Evolutionary conservation across 768 basidiomycete genomes (phyloP), one percentile per base, ranked within the genome.

Genomic region (Suillus decipiens): DNA sequence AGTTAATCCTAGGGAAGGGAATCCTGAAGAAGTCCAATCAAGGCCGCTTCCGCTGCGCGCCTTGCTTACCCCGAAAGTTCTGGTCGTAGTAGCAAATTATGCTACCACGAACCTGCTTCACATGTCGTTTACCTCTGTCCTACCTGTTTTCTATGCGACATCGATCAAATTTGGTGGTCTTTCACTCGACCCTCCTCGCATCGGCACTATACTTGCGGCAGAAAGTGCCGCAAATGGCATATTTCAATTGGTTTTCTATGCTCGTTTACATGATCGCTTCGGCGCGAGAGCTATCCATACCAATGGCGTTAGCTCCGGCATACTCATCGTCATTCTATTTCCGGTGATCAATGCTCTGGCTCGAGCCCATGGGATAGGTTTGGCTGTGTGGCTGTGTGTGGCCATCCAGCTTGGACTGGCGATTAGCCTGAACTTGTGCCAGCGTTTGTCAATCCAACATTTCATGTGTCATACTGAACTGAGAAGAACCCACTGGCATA

Each of bases 211-310:
- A 28, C 47, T 77, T 42, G 69, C 69, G 1, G 31, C 63, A 12
- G 57, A 68, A 41, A 79, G 76, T 4, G 28, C 28, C 28, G 28
- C 28, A 2, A 1, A 28, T 11, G 78, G 89, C 2, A 4, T 83
- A 15, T 76, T 88, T 67, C 87, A 90, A 71, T 77, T 85, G 19
- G 76, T 86, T 57, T 85, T 84, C 76, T 92, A 90, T 67, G 80
- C 87, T 24, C 73, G 69, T 41, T 74, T 88, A 28, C 79, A 87
- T 59, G 80, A 84, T 43, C 75, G 76, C 8, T 83, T 81, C 60
- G 91, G 91, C 4, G 81, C 87, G 15, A 3, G 15, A 15, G 14
- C 48, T 2, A 28, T 48, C 2, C 7, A 15, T 28, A 8, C 15
- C 7, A 6, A 14, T 4, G 24, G 48, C 14, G 14, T 28, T 48